These are phyloP conservation scores for Sphenostylis stenocarpa DNA, from an alignment of 306 rosid genomes.

Conservation along the genomic window DNA sequence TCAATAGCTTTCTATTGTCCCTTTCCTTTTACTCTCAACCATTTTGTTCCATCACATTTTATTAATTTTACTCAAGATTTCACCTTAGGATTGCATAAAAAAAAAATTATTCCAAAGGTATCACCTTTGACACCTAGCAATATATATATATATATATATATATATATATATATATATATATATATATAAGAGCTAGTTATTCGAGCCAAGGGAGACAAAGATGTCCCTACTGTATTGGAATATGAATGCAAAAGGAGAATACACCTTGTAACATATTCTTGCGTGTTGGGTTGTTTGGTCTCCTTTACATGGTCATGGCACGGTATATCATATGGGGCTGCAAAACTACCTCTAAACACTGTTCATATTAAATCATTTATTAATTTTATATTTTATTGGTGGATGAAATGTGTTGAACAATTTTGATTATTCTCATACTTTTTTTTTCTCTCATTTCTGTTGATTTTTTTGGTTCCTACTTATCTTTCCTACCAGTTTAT, in stretches of 20 bases:
- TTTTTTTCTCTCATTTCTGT: background rate
- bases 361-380: slow-evolving; percentile 17
- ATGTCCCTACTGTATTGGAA: slow-evolving; percentile 78
- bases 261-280: slow-evolving; percentile 44
- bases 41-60: too few relatives aligned
- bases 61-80: too few relatives aligned
- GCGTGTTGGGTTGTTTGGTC: slow-evolving; percentile 56
- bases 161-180: too few relatives aligned
- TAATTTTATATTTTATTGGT: slow-evolving; percentile 27
- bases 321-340: slow-evolving; percentile 37
- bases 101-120: too few relatives aligned
- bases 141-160: too few relatives aligned
- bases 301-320: slow-evolving; percentile 57
- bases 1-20: too few relatives aligned
- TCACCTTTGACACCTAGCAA: too few relatives aligned
- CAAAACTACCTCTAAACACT: slow-evolving; percentile 25
- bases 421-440: background rate
- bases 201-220: slow-evolving; percentile 70
- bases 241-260: slow-evolving; percentile 57
- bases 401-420: background rate
- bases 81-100: too few relatives aligned
- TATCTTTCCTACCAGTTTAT: background rate
- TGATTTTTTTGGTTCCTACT: background rate
- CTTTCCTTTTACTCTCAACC: too few relatives aligned
- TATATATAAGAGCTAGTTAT: slow-evolving; percentile 44